Percentiles rank a stretch among this genome's conserved stretches.
These are phyloP conservation scores for Colletotrichum paranaense DNA, from an alignment of 2,329 filamentous ascomycete species.

Conservation along the genomic window DNA sequence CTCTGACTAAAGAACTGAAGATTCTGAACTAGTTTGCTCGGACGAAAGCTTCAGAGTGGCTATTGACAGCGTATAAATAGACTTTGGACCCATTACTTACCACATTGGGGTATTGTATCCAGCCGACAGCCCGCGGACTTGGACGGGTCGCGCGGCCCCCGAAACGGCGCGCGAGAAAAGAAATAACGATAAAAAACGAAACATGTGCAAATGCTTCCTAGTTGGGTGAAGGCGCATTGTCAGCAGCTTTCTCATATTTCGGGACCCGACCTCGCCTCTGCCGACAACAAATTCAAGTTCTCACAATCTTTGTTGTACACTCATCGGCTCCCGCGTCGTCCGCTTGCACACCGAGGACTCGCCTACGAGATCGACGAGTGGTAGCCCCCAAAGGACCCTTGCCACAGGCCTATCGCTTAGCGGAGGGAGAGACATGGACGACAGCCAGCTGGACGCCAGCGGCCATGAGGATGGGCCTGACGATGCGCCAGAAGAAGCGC, in stretches of 20 bases:
- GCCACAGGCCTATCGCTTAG: background rate
- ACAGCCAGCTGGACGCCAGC: slow-evolving; percentile 22
- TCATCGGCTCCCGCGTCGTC: background rate
- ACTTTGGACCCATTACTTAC: slow-evolving; percentile 6
- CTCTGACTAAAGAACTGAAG: background rate
- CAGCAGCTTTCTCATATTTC: slow-evolving; percentile 18
- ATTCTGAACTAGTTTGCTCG: background rate
- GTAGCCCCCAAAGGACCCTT: background rate
- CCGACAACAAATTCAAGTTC: slow-evolving; percentile 5
- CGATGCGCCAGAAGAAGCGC: slow-evolving; percentile 14
- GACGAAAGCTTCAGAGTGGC: background rate
- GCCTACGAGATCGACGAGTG: background rate
- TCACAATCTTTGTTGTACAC: background rate
- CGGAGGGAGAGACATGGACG: slow-evolving; percentile 22
- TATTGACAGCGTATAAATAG: background rate
- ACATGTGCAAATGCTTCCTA: slow-evolving; percentile 12
- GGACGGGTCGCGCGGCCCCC: slow-evolving; percentile 25
- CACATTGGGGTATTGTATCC: background rate
- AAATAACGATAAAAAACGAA: slow-evolving; percentile 30
- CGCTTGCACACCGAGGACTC: background rate
- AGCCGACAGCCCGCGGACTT: background rate
- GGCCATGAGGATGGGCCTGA: slow-evolving; percentile 30
- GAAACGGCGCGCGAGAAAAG: background rate
- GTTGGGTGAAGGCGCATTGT: background rate
- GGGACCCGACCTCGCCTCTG: slow-evolving; percentile 25